These are phyloP conservation scores for Solanum sitiens DNA, from an alignment of 257 asterid genomes.

Conservation along the genomic window DNA sequence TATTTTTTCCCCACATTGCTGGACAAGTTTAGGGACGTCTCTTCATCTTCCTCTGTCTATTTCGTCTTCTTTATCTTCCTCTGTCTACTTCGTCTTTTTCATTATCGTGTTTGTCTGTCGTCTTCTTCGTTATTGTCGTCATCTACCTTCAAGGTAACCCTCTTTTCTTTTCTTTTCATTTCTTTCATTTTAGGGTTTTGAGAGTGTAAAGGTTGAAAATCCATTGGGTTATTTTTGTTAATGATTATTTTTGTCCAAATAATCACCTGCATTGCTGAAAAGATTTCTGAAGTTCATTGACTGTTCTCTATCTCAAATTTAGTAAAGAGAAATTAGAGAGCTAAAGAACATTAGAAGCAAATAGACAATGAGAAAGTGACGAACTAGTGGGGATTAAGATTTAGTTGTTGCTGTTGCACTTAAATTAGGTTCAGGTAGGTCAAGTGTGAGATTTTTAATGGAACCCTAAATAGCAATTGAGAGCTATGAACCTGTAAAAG, in stretches of 20 bases:
- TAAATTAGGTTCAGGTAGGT: not conserved
- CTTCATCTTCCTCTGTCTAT: no score
- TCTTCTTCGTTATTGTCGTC: no score
- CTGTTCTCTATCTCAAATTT: slow-evolving; percentile 32
- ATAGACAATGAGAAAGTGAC: not conserved
- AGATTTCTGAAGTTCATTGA: slow-evolving; percentile 52
- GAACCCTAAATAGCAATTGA: not conserved
- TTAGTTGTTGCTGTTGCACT: not conserved
- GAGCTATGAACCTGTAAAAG: not conserved
- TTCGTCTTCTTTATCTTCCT: no score
- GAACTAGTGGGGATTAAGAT: not conserved
- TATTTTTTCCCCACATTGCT: no score
- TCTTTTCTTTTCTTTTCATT: no score
- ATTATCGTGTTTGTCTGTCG: no score
- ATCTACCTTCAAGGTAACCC: no score
- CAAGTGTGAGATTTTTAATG: not conserved
- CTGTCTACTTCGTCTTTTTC: no score
- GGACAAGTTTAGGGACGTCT: no score
- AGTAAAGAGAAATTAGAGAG: not conserved
- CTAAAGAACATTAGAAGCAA: not conserved
- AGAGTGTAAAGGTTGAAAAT: no score
- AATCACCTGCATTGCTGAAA: slow-evolving; percentile 43
- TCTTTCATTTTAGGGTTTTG: no score
- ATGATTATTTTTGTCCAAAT: not conserved
- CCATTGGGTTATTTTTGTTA: no score